Conservation (phyloP, 2,329 filamentous ascomycete species). For the Talaromyces piceae region DNA sequence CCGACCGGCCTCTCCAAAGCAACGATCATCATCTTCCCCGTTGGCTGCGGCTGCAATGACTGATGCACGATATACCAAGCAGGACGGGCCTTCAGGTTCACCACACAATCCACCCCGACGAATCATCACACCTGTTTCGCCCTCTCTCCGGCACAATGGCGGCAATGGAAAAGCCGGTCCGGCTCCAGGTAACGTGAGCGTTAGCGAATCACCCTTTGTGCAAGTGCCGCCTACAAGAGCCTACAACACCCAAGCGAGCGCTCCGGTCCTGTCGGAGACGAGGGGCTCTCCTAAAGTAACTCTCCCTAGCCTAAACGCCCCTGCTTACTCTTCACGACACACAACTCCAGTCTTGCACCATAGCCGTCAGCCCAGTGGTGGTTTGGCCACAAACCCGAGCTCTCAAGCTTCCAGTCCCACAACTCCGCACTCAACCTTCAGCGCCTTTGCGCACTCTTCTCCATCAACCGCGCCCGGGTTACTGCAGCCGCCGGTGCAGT, state of each 20-base stretch:
- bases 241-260: slow-evolving; percentile 20
- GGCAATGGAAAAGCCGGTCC: slow-evolving; percentile 18
- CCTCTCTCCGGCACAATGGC: slow-evolving; percentile 27
- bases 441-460: slow-evolving; percentile 24
- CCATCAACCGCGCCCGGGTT: slow-evolving; percentile 20
- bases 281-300: slow-evolving; percentile 14
- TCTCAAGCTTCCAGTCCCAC: slow-evolving; percentile 30
- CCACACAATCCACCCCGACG: slow-evolving; percentile 24
- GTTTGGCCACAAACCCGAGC: slow-evolving; percentile 23
- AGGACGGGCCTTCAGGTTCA: slow-evolving; percentile 23
- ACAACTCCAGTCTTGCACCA: slow-evolving; percentile 28
- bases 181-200: slow-evolving; percentile 23
- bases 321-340: slow-evolving; percentile 18
- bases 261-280: slow-evolving; percentile 20
- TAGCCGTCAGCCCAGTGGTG: slow-evolving; percentile 24
- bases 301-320: slow-evolving; percentile 4
- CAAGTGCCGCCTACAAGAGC: slow-evolving; percentile 24
- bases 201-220: slow-evolving; percentile 29
- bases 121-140: slow-evolving; percentile 29
- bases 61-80: slow-evolving; percentile 10
- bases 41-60: slow-evolving; percentile 8
- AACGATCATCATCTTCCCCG: slow-evolving; percentile 24
- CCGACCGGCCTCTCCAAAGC: slow-evolving; percentile 18
- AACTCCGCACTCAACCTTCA: slow-evolving; percentile 27
- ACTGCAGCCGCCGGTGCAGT: slow-evolving; percentile 14